Percentiles rank a stretch among this genome's conserved stretches.
Conservation (phyloP, 352 stramenopile genomes). For the Phytopythium oedochilum region DNA sequence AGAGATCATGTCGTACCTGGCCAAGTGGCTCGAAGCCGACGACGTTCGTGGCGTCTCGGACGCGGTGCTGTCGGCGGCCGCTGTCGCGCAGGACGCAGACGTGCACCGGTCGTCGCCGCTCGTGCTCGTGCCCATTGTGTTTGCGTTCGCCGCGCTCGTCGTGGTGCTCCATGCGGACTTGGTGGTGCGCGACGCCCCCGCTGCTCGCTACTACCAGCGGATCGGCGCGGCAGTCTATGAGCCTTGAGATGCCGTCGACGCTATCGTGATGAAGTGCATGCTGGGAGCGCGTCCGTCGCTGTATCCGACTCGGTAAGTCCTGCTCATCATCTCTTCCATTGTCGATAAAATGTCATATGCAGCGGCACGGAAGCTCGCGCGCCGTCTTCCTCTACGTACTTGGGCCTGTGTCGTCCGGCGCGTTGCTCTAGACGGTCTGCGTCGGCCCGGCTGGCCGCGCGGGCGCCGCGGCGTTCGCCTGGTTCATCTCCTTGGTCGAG, state of each 20-base stretch:
- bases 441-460: slow-evolving; percentile 17
- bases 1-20: slow-evolving; percentile 58
- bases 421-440: slow-evolving; percentile 18
- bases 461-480: slow-evolving; percentile 32
- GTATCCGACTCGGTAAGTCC: no score
- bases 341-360: no score
- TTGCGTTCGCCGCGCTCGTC: slow-evolving; percentile 47
- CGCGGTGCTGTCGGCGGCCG: no score
- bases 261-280: not conserved
- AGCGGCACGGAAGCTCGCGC: no score
- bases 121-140: slow-evolving; percentile 64
- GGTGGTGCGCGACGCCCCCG: slow-evolving; percentile 41
- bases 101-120: slow-evolving; percentile 49
- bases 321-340: no score
- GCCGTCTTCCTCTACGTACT: not conserved
- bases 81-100: not conserved
- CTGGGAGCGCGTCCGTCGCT: no score
- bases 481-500: slow-evolving; percentile 71
- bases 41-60: no score
- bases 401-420: no score
- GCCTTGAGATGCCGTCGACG: no score
- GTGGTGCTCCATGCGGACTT: slow-evolving; percentile 48
- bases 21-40: slow-evolving; percentile 44
- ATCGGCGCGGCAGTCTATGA: no score
- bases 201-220: slow-evolving; percentile 31